These are phyloP conservation scores for Fusarium anthophilum DNA, from an alignment of 2,329 filamentous ascomycete genomes.

Conservation along the genomic window DNA sequence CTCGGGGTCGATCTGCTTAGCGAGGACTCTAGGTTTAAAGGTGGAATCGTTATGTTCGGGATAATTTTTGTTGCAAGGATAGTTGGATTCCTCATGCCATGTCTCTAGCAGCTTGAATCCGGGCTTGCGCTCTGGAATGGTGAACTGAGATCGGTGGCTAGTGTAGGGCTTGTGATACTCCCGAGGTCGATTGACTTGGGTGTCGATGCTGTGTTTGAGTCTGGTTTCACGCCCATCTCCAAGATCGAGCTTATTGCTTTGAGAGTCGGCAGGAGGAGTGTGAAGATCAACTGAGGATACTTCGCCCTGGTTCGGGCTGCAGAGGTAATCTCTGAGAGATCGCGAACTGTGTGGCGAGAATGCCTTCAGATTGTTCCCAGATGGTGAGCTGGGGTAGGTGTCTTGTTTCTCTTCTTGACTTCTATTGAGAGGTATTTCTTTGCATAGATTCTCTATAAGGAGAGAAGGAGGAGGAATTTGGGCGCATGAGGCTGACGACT, in stretches of 20 bases:
- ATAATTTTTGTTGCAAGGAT: conserved; percentile 18
- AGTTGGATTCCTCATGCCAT: conserved; percentile 13
- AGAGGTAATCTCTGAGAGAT: neutral
- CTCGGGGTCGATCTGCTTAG: conserved; percentile 9
- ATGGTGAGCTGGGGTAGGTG: neutral
- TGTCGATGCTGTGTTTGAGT: neutral
- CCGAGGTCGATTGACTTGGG: neutral
- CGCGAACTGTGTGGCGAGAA: neutral
- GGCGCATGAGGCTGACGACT: conserved; percentile 4
- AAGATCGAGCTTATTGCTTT: neutral
- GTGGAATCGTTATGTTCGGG: neutral
- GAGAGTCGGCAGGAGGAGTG: conserved; percentile 16
- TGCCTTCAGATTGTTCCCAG: neutral
- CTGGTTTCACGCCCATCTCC: neutral
- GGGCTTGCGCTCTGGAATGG: neutral
- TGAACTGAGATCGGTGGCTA: conserved; percentile 8
- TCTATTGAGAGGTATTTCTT: neutral
- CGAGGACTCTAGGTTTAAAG: neutral
- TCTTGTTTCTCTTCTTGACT: neutral
- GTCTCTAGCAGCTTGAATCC: neutral
- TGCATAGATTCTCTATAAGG: conserved; percentile 15
- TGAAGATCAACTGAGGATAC: conserved; percentile 22
- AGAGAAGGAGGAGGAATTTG: conserved; percentile 25
- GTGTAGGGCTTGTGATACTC: neutral
- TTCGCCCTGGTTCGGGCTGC: neutral